Evolutionary conservation across 2,329 filamentous ascomycete genomes (phyloP).

Genomic region (Truncatella angustata): DNA sequence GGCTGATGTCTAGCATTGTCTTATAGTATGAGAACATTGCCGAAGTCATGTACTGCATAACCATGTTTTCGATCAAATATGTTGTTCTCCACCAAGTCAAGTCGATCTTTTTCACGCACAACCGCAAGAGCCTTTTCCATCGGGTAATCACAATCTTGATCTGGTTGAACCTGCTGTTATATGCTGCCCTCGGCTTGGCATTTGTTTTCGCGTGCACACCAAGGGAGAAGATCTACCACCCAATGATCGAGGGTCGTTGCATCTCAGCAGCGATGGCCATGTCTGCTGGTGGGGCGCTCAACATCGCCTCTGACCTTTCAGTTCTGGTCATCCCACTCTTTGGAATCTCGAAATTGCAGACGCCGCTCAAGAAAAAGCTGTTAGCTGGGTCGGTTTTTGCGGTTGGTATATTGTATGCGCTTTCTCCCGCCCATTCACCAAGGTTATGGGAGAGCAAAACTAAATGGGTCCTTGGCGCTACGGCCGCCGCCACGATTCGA

Average conservation of each 20-base stretch:
- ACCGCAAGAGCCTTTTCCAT: conserved; percentile 1
- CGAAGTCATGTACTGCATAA: conserved; percentile 13
- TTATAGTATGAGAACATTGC: conserved; percentile 12
- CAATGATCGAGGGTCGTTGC: conserved; percentile 13
- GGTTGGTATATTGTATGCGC: conserved; percentile 18
- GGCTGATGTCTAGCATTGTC: not conserved
- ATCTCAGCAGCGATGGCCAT: not conserved
- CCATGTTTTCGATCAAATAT: conserved; percentile 15
- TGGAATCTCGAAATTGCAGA: conserved; percentile 17
- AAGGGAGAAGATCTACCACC: conserved; percentile 15
- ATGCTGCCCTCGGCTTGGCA: not conserved
- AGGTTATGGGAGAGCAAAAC: not conserved
- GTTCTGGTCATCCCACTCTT: conserved; percentile 18
- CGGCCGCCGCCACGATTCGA: conserved; percentile 11
- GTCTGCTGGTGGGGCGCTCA: conserved; percentile 13
- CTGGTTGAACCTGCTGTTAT: conserved; percentile 12
- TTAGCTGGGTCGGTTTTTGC: conserved; percentile 17
- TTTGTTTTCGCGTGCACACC: conserved; percentile 16
- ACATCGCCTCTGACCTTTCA: conserved; percentile 19
- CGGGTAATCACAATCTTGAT: conserved; percentile 6
- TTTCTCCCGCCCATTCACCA: not conserved
- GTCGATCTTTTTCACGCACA: conserved; percentile 13
- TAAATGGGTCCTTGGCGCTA: conserved; percentile 9
- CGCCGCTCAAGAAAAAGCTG: conserved; percentile 17
- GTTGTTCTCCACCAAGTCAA: conserved; percentile 16